Conservation (phyloP, 1,284 basidiomycete genomes). For the Pisolithus thermaeus region DNA sequence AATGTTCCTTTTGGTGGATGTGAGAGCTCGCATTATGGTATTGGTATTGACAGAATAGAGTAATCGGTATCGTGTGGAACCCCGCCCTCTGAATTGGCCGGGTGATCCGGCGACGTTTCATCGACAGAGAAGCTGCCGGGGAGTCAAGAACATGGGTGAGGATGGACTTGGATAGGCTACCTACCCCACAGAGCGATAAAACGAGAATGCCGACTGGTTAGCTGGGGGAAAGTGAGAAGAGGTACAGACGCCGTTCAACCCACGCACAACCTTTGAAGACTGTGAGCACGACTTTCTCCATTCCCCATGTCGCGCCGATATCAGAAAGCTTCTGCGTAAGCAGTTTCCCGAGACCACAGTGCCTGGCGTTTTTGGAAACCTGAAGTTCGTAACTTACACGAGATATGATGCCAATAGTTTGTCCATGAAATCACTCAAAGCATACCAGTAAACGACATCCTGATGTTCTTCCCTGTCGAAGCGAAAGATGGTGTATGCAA, state of each 20-base stretch:
- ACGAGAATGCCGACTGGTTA: constrained; percentile 47
- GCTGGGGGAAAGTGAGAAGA: constrained; percentile 33
- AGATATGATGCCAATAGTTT: constrained; percentile 1
- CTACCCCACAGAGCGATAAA: constrained; percentile 57
- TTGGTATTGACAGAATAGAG: constrained; percentile 45
- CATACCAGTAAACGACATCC: constrained; percentile 63
- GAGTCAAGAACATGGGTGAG: not conserved
- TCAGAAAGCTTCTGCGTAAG: constrained; percentile 44
- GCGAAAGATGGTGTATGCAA: constrained; percentile 62
- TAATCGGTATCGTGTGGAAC: constrained; percentile 43
- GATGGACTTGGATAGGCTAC: constrained; percentile 4
- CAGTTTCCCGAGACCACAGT: constrained; percentile 52
- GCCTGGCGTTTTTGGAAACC: constrained; percentile 36
- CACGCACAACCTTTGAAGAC: constrained; percentile 52
- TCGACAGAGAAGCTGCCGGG: constrained; percentile 48
- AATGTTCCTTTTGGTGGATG: not conserved
- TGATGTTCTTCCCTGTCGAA: constrained; percentile 61
- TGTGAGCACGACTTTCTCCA: constrained; percentile 70
- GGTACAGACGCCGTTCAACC: not conserved
- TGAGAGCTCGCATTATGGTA: not conserved
- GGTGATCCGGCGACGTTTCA: constrained; percentile 47
- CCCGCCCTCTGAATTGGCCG: constrained; percentile 26
- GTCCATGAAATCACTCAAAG: constrained; percentile 1
- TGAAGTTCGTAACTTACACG: constrained; percentile 66
- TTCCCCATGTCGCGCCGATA: constrained; percentile 47